These are phyloP conservation scores for Penicillium cinerascens DNA, from an alignment of 495 filamentous ascomycete genomes.

Conservation along the genomic window DNA sequence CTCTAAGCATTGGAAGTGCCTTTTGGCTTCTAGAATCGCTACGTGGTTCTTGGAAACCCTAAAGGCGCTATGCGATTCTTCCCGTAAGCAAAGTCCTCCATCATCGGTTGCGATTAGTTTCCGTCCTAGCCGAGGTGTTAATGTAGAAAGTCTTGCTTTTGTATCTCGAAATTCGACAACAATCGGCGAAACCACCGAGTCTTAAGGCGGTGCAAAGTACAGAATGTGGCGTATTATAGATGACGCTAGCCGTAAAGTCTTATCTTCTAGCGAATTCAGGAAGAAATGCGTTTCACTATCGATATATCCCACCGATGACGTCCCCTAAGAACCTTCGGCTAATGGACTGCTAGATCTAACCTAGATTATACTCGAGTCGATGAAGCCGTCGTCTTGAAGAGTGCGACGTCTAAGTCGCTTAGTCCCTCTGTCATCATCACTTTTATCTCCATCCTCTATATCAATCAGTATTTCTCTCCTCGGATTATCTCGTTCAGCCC, in stretches of 20 bases:
- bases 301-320: slow-evolving; percentile 14
- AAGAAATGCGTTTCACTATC: slow-evolving; percentile 7
- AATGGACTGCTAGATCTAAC: slow-evolving; percentile 17
- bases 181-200: neutral
- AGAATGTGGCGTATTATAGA: slow-evolving; percentile 20
- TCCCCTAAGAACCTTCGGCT: neutral
- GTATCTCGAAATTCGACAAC: slow-evolving; percentile 21
- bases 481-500: slow-evolving; percentile 3
- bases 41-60: slow-evolving; percentile 4
- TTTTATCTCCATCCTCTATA: slow-evolving; percentile 10
- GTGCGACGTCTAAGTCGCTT: slow-evolving; percentile 7
- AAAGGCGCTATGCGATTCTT: slow-evolving; percentile 1
- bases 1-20: slow-evolving; percentile 16
- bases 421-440: slow-evolving; percentile 7
- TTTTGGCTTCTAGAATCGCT: slow-evolving; percentile 19
- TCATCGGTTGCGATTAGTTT: slow-evolving; percentile 13
- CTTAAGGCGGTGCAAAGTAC: slow-evolving; percentile 16
- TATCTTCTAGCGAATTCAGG: slow-evolving; percentile 6
- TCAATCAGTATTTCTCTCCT: neutral
- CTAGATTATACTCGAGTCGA: slow-evolving; percentile 11
- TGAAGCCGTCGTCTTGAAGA: slow-evolving; percentile 1
- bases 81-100: slow-evolving; percentile 12
- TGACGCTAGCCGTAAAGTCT: slow-evolving; percentile 18
- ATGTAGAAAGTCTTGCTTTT: slow-evolving; percentile 11
- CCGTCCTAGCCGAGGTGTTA: neutral